These are phyloP conservation scores for Apiotrichum gamsii DNA, from an alignment of 1,284 basidiomycete species.

Conservation along the genomic window DNA sequence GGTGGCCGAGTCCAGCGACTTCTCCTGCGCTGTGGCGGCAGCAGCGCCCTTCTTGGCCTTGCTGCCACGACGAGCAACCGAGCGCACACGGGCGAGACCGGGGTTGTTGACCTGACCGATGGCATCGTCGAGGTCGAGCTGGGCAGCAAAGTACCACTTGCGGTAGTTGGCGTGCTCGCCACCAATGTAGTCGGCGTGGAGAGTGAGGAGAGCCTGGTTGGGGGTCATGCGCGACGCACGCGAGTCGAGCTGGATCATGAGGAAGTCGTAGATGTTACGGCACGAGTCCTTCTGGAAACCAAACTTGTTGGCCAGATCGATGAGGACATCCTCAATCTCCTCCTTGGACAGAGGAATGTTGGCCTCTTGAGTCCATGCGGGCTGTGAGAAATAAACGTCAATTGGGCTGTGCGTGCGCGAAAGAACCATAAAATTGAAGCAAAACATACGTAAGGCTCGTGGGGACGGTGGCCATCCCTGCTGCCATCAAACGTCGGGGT, in stretches of 20 bases:
- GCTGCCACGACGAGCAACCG: conserved; percentile 58
- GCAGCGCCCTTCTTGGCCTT: conserved; percentile 46
- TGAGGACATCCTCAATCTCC: conserved; percentile 97
- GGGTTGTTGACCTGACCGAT: conserved; percentile 90
- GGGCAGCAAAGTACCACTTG: conserved; percentile 99
- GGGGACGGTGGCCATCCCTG: conserved; percentile 58
- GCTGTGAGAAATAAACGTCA: conserved; percentile 53
- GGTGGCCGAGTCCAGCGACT: conserved; percentile 79
- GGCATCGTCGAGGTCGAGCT: conserved; percentile 96
- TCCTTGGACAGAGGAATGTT: conserved; percentile 95
- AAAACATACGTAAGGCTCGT: conserved; percentile 51
- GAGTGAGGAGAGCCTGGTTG: conserved; percentile 84
- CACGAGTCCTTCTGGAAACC: conserved; percentile 86
- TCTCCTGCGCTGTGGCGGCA: conserved; percentile 56
- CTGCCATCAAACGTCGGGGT: conserved; percentile 48
- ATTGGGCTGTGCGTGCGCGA: neutral
- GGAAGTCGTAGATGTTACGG: conserved; percentile 79
- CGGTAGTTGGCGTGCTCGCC: conserved; percentile 95
- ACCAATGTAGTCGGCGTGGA: conserved; percentile 98
- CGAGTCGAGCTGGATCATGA: conserved; percentile 97
- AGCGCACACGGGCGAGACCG: conserved; percentile 73
- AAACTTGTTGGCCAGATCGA: conserved; percentile 97
- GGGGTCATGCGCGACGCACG: conserved; percentile 96
- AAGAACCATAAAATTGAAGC: too few relatives aligned
- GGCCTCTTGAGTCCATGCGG: conserved; percentile 86